Evolutionary conservation across 352 stramenopile genomes (phyloP).

Genomic region (Pythium graminicola): DNA sequence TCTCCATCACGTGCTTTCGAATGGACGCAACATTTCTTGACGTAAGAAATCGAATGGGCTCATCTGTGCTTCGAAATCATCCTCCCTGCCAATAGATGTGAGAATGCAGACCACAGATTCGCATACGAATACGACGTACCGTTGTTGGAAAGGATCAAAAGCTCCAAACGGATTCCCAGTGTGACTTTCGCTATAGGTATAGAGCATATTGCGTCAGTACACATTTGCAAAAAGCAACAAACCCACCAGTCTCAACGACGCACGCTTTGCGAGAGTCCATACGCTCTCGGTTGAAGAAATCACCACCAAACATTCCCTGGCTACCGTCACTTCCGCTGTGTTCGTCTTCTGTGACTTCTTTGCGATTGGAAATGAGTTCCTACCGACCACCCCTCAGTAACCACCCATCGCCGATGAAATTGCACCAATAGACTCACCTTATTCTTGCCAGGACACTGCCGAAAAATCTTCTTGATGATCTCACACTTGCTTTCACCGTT

Average conservation of each 20-base stretch:
- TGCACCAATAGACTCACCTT: slow-evolving; percentile 45
- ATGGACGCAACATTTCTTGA: slow-evolving; percentile 75
- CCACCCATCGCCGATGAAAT: too few species aligned
- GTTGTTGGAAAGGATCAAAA: slow-evolving; percentile 43
- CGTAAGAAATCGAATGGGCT: slow-evolving; percentile 76
- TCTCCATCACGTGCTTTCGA: slow-evolving; percentile 38
- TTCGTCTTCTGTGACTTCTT: slow-evolving; percentile 72
- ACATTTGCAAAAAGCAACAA: too few species aligned
- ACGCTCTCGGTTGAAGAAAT: slow-evolving; percentile 67
- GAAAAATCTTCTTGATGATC: slow-evolving; percentile 82
- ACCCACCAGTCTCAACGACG: too few species aligned
- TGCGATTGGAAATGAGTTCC: slow-evolving; percentile 72
- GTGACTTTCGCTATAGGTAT: slow-evolving; percentile 1
- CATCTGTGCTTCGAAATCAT: slow-evolving; percentile 71
- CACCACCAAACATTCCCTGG: slow-evolving; percentile 32
- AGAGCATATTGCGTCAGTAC: too few species aligned
- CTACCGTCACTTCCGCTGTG: slow-evolving; percentile 29
- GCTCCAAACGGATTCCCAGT: slow-evolving; percentile 15
- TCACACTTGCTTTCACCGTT: slow-evolving; percentile 85
- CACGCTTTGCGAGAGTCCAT: slow-evolving; percentile 39
- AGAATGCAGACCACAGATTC: too few species aligned
- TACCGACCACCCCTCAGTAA: too few species aligned
- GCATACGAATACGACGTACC: slow-evolving; percentile 23
- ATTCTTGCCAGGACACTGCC: slow-evolving; percentile 58
- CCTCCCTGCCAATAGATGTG: slow-evolving; percentile 30